Evolutionary conservation across 371 early-diverging fungal genomes (phyloP).

Genomic region (Lichtheimia ramosa): DNA sequence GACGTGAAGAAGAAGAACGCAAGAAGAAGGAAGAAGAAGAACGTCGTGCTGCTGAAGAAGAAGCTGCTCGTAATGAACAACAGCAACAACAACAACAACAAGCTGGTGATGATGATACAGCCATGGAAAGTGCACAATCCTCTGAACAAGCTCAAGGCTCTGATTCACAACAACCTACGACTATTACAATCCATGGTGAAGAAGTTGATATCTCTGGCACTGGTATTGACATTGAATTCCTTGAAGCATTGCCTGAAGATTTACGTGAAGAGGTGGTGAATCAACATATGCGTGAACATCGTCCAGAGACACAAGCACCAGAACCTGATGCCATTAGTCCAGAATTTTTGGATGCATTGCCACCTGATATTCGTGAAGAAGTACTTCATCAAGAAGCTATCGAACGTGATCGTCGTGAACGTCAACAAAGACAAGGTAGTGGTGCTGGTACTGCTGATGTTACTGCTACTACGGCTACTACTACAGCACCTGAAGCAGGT

Average conservation of each 20-base stretch:
- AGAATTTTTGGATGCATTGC: constrained; percentile 82
- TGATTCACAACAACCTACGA: constrained; percentile 45
- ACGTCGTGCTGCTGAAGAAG: constrained; percentile 21
- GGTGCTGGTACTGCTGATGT: constrained; percentile 8
- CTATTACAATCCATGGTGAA: constrained; percentile 52
- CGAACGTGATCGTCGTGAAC: constrained; percentile 52
- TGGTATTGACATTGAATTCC: constrained; percentile 93
- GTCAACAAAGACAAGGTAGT: constrained; percentile 32
- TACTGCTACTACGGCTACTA: background rate
- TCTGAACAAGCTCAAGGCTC: constrained; percentile 15
- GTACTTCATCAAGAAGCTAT: constrained; percentile 68
- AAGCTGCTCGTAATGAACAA: constrained; percentile 19
- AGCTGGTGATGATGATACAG: background rate
- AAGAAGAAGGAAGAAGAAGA: constrained; percentile 34
- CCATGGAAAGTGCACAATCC: constrained; percentile 3
- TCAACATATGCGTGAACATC: constrained; percentile 50
- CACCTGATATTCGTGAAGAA: constrained; percentile 80
- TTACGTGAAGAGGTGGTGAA: constrained; percentile 90
- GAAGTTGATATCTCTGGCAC: constrained; percentile 89
- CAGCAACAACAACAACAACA: background rate
- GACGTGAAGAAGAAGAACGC: constrained; percentile 57
- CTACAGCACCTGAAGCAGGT: no score
- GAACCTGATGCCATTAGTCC: constrained; percentile 58
- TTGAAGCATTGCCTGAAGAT: constrained; percentile 95
- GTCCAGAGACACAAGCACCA: constrained; percentile 26